Evolutionary conservation across 768 basidiomycete species (phyloP).

Genomic region (Suillus spraguei): DNA sequence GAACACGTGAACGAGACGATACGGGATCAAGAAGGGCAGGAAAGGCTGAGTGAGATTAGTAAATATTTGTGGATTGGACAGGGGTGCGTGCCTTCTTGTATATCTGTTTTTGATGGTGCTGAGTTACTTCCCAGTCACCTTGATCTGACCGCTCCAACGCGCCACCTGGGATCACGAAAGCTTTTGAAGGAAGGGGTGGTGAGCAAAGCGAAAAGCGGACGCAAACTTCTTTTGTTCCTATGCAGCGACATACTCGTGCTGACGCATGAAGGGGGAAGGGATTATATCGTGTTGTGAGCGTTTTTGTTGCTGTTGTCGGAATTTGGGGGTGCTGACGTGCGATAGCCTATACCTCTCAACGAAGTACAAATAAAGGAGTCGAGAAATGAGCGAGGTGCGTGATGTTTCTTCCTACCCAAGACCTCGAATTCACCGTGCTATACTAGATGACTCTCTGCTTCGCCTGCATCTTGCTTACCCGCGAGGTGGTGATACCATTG

Average conservation of each 20-base stretch:
- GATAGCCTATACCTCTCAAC: constrained; percentile 73
- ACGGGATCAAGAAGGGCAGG: constrained; percentile 77
- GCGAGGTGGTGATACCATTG: constrained; percentile 72
- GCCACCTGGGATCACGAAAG: constrained; percentile 77
- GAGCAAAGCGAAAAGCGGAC: constrained; percentile 81
- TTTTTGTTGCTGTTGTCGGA: neutral
- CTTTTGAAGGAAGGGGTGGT: constrained; percentile 80
- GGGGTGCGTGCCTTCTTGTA: constrained; percentile 51
- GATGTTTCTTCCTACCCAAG: neutral
- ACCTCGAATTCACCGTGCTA: neutral
- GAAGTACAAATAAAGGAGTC: constrained; percentile 62
- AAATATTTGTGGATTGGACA: constrained; percentile 87
- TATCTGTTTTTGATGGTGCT: constrained; percentile 11
- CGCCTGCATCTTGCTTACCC: constrained; percentile 67
- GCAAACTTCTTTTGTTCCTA: constrained; percentile 74
- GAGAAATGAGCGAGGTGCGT: constrained; percentile 50
- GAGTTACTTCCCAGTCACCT: constrained; percentile 53
- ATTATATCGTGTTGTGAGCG: constrained; percentile 81
- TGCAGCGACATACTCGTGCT: constrained; percentile 92
- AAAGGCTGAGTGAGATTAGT: constrained; percentile 74
- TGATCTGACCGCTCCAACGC: constrained; percentile 89
- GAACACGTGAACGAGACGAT: constrained; percentile 88
- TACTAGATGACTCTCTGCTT: constrained; percentile 68
- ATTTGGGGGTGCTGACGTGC: neutral
- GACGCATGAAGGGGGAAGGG: constrained; percentile 71